A percentile compares a stretch with the other conserved stretches of the same genome.
phyloP scores from a whole-genome alignment of 768 basidiomycete genomes.

The Lentinula aciculospora region DNA sequence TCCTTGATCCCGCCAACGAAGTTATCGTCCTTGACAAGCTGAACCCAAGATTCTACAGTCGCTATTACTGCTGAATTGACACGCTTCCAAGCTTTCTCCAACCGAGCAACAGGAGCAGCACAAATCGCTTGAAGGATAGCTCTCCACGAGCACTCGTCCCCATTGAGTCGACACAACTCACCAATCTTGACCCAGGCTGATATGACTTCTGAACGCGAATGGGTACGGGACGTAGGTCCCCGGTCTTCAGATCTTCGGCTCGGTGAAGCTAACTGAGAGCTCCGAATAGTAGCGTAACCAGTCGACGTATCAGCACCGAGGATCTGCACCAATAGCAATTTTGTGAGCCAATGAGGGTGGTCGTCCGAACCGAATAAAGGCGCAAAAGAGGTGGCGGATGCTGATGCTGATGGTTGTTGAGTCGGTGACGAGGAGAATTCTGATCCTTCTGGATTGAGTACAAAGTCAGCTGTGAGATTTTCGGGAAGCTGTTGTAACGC shows the following conservation, averaged over 20 bases:
- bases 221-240: conserved; percentile 41
- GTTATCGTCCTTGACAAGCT: conserved; percentile 22
- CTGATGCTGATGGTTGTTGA: conserved; percentile 1
- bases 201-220: conserved; percentile 69
- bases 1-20: conserved; percentile 29
- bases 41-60: conserved; percentile 65
- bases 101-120: conserved; percentile 65
- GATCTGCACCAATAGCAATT: conserved; percentile 63
- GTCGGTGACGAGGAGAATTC: conserved; percentile 5
- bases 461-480: conserved; percentile 42
- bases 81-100: conserved; percentile 78
- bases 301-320: conserved; percentile 52
- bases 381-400: conserved; percentile 12
- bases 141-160: conserved; percentile 77
- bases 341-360: conserved; percentile 78
- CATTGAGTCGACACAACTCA: conserved; percentile 63
- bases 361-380: conserved; percentile 65
- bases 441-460: conserved; percentile 27
- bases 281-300: conserved; percentile 14
- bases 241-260: conserved; percentile 29
- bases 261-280: conserved; percentile 18
- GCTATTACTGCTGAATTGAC: conserved; percentile 55
- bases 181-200: conserved; percentile 69
- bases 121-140: conserved; percentile 70
- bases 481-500: conserved; percentile 47